Conservation (phyloP, 1,284 basidiomycete species). For the Cryptococcus sp. region DNA sequence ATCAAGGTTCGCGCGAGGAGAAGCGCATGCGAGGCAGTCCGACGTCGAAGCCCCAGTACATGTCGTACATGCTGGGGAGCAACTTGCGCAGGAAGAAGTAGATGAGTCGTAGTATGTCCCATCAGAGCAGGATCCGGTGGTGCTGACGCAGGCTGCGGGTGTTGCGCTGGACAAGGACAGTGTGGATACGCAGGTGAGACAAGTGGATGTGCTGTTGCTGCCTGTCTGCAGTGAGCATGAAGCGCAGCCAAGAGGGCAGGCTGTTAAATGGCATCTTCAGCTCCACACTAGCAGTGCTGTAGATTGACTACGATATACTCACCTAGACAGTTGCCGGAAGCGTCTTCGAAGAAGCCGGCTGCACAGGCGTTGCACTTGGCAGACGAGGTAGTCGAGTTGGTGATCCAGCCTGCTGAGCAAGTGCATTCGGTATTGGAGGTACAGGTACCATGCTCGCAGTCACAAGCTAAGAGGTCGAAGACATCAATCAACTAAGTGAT, state of each 20-base stretch:
- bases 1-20: conserved; percentile 39
- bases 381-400: conserved; percentile 29
- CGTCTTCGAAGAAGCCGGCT: conserved; percentile 46
- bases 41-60: conserved; percentile 46
- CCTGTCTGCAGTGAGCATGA: conserved; percentile 40
- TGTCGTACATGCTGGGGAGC: conserved; percentile 49
- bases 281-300: not conserved
- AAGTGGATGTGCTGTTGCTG: conserved; percentile 24
- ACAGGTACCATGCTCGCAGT: conserved; percentile 54
- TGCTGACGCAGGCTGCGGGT: conserved; percentile 38
- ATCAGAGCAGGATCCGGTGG: conserved; percentile 32
- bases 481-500: not conserved
- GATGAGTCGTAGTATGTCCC: conserved; percentile 45
- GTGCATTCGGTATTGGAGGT: conserved; percentile 36
- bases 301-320: conserved; percentile 9
- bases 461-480: conserved; percentile 42
- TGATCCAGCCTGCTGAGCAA: conserved; percentile 54
- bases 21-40: conserved; percentile 47
- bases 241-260: conserved; percentile 51
- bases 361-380: conserved; percentile 50
- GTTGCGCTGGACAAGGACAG: conserved; percentile 29
- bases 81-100: conserved; percentile 37
- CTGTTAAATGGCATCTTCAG: conserved; percentile 24
- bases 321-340: conserved; percentile 48
- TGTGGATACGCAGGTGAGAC: conserved; percentile 34